Base-by-base conservation (phyloP, 768 basidiomycete genomes). In the Naganishia kalamii region DNA sequence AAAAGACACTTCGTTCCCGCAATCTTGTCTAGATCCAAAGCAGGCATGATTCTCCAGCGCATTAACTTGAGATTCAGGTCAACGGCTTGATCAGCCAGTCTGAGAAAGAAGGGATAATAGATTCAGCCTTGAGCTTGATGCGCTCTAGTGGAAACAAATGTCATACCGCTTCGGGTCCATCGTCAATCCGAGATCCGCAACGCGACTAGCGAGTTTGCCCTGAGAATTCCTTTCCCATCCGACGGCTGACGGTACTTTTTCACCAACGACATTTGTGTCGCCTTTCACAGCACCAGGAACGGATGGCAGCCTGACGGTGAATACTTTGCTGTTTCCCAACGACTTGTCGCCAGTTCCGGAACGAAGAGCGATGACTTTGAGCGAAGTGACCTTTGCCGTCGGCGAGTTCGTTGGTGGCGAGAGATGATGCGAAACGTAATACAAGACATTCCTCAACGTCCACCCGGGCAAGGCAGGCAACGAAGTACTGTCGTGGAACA, bases 11-110 rank as follows among this genome's bases (percentile, higher is more conserved):
- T 84, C 2, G 92, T 90, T 0, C 77, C 73, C 1, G 90, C 86
- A 23, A 99, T 84, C 78, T 87, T 90, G 60, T 96, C 93, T 13
- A 98, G 83, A 69, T 98, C 84, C 52, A 99, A 85, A 0, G 84
- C 80, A 15, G 96, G 96, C 21, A 98, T 81, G 69, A 98, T 92
- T 21, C 94, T 84, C 94, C 94, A 98, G 21, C 91, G 85, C 94
- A 99, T 98, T 44, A 99, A 83, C 75, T 97, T 97, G 51, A 98
- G 81, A 74, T 98, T 99, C 43, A 99, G 81, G 78, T 97, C 92
- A n/a, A 98, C 92, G 0, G 96, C 96, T 78, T 99, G 94, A 69
- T 90, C 86, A 0, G 94, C 93, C 4, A 98, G 84, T 70, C 92
- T 92, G 68, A 6, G 43, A 30, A 17, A n/a, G n/a, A 27, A 10